Base-by-base conservation (phyloP, 2,329 filamentous ascomycete genomes). In the Beauveria varroae region DNA sequence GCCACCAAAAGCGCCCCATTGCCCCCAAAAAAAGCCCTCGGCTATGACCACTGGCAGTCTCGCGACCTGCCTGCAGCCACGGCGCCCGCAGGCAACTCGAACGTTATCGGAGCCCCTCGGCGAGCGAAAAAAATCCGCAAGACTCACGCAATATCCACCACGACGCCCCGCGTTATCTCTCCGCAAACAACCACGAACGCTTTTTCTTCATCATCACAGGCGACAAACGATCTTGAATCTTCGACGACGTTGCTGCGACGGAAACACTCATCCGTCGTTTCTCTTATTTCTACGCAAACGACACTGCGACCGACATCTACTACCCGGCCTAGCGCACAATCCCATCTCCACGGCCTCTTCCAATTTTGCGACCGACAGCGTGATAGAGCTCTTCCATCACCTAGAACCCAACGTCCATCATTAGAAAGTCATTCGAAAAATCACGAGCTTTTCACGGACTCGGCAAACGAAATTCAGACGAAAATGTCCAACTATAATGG, bases 401-500 rank as follows among this genome's bases (percentile, higher is more conserved):
- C 40, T 30, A 34, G 16, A 54, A 57, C 5, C 30, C 20, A 55
- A 34, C 26, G 2, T n/a, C 22, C 46, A 52, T 26, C 60, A 56
- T 53, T 26, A 8, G 16, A 53, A 5, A 51, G 24, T 43, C 22
- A 28, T 6, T 20, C 12, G 28, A 34, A 43, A 62, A 56, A 60
- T 2, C 7, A 10, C 43, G 3, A 49, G 16, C 7, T 4, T 12
- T 10, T 16, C 1, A 7, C 28, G 1, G 41, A 57, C 20, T 53
- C 12, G n/a, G 18, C 9, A 7, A 9, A 34, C 28, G 26, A 52
- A 20, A 22, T 6, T 37, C 16, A 37, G 14, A 22, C 22, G 9
- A 67, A 62, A 62, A 92, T 92, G 89, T 86, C 90, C 73, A 83
- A 80, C 72, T 92, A 86, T 82, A 86, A 83, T 75, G 88, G 87